Base-by-base conservation (phyloP, 139 green algal genomes). In the Closterium sp. region DNA sequence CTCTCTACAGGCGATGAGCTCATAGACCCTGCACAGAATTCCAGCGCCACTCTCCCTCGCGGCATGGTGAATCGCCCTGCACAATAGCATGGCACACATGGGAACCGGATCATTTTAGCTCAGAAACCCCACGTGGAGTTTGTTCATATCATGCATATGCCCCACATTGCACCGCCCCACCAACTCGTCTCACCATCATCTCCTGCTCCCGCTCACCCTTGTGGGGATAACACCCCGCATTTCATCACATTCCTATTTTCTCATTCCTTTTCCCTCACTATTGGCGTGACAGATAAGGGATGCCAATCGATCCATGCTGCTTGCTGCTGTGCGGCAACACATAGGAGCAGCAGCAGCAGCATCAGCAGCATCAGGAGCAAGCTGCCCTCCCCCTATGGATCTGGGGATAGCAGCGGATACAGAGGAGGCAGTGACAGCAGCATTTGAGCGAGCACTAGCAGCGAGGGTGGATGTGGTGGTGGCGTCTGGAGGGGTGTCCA, bases 1-100 rank as follows among this genome's bases (percentile, higher is more conserved):
- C 95, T 99, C 31, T 99, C 97, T 21, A 99, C 97, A 22, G 96
- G 97, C 0, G 96, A 98, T 85, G 97, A 98, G 93, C 91, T 98
- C 21, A 90, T 95, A 9, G 32, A 38, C 32, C 32, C 32, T 38
- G 2, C 3, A 38, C 32, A 38, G 32, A 38, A 38, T 38, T 2
- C 45, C 9, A 92, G 91, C 24, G 10, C 90, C 9, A 95, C 88
- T 45, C 89, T 86, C 27, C 28, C 28, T n/a, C 88, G 88, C 31
- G 88, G 88, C 50, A 85, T 87, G 89, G 89, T 91, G 88, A 31
- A 34, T n/a, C 32, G 32, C 32, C 32, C 32, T 3, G 32, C 32
- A 38, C 97, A 88, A 95, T 91, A 0, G 94, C 90, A 19, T 90
- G n/a, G n/a, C n/a, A n/a, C n/a, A n/a, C n/a, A n/a, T n/a, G n/a